Evolutionary conservation across 2,329 filamentous ascomycete genomes (phyloP).

Genomic region (Monosporascus sp.): DNA sequence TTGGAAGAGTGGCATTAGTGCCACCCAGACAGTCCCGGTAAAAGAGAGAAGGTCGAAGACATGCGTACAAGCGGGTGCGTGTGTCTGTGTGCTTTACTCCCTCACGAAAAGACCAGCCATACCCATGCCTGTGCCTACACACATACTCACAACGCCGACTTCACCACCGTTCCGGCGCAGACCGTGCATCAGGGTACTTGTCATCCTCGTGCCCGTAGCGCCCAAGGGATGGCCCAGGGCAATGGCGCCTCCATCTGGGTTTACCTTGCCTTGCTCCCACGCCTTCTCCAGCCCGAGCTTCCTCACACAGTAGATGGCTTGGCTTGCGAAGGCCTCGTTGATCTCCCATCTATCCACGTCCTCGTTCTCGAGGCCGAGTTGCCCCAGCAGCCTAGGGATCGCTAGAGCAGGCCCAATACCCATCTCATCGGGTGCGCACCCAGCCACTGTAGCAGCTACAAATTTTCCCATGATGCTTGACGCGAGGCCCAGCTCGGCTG

Average conservation of each 20-base stretch:
- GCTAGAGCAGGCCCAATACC: conserved; percentile 83
- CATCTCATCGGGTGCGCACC: conserved; percentile 89
- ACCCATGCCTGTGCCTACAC: conserved; percentile 77
- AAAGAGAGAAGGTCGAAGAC: background rate
- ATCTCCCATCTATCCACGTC: conserved; percentile 89
- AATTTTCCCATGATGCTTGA: conserved; percentile 75
- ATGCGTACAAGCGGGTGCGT: background rate
- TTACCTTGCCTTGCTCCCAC: conserved; percentile 66
- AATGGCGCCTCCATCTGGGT: conserved; percentile 90
- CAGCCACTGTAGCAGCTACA: conserved; percentile 68
- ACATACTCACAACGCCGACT: conserved; percentile 88
- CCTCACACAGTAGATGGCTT: conserved; percentile 66
- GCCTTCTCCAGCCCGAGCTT: conserved; percentile 60
- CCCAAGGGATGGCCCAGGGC: conserved; percentile 90
- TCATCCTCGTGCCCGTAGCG: conserved; percentile 78
- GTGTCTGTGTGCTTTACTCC: conserved; percentile 31
- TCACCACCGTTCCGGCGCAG: conserved; percentile 65
- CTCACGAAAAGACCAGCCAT: conserved; percentile 65
- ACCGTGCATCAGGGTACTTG: conserved; percentile 65
- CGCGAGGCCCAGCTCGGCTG: conserved; percentile 65
- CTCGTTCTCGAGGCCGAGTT: conserved; percentile 58
- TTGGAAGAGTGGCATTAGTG: too few species aligned
- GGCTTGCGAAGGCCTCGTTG: conserved; percentile 75
- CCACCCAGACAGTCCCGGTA: too few species aligned
- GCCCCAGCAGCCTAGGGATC: conserved; percentile 73